Base-by-base conservation (phyloP, 352 stramenopile species). In the Elongisporangium anandrum region DNA sequence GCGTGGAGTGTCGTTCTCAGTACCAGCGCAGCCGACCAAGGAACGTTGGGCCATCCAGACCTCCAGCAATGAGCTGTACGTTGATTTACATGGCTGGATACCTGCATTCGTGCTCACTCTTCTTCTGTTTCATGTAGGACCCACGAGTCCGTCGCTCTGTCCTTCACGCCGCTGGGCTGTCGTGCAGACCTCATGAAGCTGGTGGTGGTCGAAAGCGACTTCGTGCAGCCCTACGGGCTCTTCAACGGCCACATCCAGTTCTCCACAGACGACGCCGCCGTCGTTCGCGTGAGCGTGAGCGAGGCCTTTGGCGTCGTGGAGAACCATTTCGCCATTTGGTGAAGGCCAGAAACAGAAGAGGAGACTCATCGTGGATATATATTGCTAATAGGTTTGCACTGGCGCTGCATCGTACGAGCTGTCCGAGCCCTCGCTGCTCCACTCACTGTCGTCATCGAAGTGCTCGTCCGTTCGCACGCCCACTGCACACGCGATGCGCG, bases 251-350 rank as follows among this genome's bases (percentile, higher is more conserved):
- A 21, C 12, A 50, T 74, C 39, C 34, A 4, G 5, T 71, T 66
- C 51, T 48, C 48, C 17, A 60, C 29, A 1, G 38, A 67, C 1
- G 38, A 66, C 10, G 60, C 61, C 2, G 41, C 53, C 24, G 62
- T 66, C 21, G 26, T 65, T 9, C 17, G 19, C 4, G 59, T 81
- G 9, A 29, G 69, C 2, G 64, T 81, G 1, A 15, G 60, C 7
- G 34, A 72, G 17, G 72, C 72, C n/a, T 81, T 81, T 54, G 72
- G 72, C 12, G 68, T 81, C 13, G 71, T 79, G 5, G 70, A 82
- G 55, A 60, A 77, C 51, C 73, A 82, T 52, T 64, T 73, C 52
- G 68, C 68, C 3, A 16, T 82, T 22, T 81, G 72, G 72, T 81
- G 29, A 70, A 21, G 3, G 23, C n/a, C 29, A 29, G 4, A 34